phyloP scores from a whole-genome alignment of 2,329 filamentous ascomycete species.

The Hirsutella minnesotensis region DNA sequence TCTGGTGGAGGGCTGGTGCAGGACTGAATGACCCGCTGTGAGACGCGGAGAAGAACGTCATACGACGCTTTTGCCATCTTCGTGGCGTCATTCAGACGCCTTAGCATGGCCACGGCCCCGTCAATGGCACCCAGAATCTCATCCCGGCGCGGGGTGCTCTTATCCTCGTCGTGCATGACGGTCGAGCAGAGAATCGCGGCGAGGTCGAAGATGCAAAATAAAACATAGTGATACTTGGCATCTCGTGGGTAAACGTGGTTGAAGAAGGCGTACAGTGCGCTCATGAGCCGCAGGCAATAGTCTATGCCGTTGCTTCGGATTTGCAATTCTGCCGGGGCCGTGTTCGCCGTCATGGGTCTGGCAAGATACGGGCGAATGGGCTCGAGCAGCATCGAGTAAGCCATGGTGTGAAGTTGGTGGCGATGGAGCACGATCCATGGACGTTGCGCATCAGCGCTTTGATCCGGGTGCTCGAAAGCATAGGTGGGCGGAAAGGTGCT shows the following conservation, averaged over 20 bases:
- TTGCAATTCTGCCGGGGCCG: conserved; percentile 19
- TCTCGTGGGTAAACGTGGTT: conserved; percentile 31
- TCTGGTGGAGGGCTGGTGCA: background rate
- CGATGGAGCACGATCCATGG: conserved; percentile 34
- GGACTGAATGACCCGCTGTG: conserved; percentile 9
- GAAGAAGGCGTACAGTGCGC: conserved; percentile 27
- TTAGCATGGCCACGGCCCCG: conserved; percentile 21
- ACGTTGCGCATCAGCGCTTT: conserved; percentile 24
- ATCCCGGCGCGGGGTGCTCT: conserved; percentile 25
- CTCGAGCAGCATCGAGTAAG: conserved; percentile 31
- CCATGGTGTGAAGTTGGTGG: conserved; percentile 29
- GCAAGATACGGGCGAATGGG: conserved; percentile 34
- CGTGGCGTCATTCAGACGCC: conserved; percentile 15
- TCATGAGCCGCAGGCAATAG: conserved; percentile 29
- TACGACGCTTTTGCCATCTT: conserved; percentile 20
- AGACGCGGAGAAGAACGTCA: conserved; percentile 18
- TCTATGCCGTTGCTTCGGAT: conserved; percentile 30
- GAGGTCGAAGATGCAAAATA: conserved; percentile 39
- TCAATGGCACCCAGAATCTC: conserved; percentile 28
- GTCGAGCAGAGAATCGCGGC: conserved; percentile 38
- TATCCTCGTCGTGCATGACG: conserved; percentile 34
- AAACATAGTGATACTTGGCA: conserved; percentile 34
- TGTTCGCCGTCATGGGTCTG: conserved; percentile 16
- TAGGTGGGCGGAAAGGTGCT: conserved; percentile 28
- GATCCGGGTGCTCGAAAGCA: conserved; percentile 26